Conservation (phyloP, 2,329 filamentous ascomycete species). For the Rhinocladiella mackenziei region DNA sequence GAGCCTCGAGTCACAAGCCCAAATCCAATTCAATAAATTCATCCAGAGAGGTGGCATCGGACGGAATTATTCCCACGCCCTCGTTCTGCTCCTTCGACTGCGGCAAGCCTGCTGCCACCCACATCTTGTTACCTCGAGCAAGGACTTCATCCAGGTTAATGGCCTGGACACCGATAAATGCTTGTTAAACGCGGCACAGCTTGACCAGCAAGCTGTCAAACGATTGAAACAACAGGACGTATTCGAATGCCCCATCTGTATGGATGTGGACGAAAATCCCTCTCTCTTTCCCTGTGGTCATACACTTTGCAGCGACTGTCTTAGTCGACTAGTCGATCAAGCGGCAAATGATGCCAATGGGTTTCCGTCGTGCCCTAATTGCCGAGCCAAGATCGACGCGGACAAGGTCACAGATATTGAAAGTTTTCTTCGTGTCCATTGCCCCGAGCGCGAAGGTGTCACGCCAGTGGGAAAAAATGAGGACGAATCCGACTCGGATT, state of each 20-base stretch:
- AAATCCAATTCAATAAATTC: slow-evolving; percentile 72
- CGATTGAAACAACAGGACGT: slow-evolving; percentile 57
- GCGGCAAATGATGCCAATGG: slow-evolving; percentile 57
- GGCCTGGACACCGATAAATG: slow-evolving; percentile 52
- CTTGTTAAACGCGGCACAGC: slow-evolving; percentile 44
- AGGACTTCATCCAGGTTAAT: slow-evolving; percentile 58
- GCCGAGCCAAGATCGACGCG: slow-evolving; percentile 63
- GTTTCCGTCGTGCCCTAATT: slow-evolving; percentile 67
- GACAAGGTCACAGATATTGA: slow-evolving; percentile 69
- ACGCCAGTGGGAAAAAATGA: slow-evolving; percentile 39
- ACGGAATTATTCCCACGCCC: slow-evolving; percentile 71
- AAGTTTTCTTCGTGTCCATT: slow-evolving; percentile 69
- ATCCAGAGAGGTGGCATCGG: slow-evolving; percentile 57
- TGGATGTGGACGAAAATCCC: slow-evolving; percentile 70
- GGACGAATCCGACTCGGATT: slow-evolving; percentile 35
- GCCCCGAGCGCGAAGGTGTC: slow-evolving; percentile 50
- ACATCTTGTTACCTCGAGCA: slow-evolving; percentile 53
- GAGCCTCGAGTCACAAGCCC: slow-evolving; percentile 62
- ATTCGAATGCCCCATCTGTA: slow-evolving; percentile 80
- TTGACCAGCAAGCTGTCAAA: slow-evolving; percentile 1
- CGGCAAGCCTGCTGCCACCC: slow-evolving; percentile 78
- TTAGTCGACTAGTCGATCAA: slow-evolving; percentile 64
- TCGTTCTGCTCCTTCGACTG: slow-evolving; percentile 75
- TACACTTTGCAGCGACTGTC: slow-evolving; percentile 71
- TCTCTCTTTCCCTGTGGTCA: slow-evolving; percentile 83